These are phyloP conservation scores for Penicillium sp. DNA, from an alignment of 2,329 filamentous ascomycete genomes.

Conservation along the genomic window DNA sequence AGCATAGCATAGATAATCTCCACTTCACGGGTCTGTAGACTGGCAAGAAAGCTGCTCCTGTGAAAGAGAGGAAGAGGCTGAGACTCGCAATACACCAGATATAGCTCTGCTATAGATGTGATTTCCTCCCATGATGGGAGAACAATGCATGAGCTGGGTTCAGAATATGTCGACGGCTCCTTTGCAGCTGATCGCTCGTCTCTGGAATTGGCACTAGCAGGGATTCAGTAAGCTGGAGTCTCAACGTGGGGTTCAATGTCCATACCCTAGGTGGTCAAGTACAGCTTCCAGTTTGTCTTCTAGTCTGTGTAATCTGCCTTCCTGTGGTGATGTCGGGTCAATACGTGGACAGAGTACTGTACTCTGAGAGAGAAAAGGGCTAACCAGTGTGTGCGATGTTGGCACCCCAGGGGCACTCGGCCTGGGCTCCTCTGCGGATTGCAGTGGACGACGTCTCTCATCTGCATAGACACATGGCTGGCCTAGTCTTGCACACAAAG, in stretches of 20 bases:
- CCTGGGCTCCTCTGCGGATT: slow-evolving; percentile 14
- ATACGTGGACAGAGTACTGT: not conserved
- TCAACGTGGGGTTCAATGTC: not conserved
- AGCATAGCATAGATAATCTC: slow-evolving; percentile 38
- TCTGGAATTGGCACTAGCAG: slow-evolving; percentile 14
- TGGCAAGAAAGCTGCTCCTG: slow-evolving; percentile 39
- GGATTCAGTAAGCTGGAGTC: slow-evolving; percentile 1
- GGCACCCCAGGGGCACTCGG: slow-evolving; percentile 8
- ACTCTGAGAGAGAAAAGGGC: not conserved
- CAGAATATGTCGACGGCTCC: slow-evolving; percentile 9
- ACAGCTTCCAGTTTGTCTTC: slow-evolving; percentile 34
- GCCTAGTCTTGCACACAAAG: slow-evolving; percentile 47
- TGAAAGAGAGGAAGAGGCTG: slow-evolving; percentile 50
- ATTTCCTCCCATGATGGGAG: slow-evolving; percentile 41
- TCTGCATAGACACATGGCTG: slow-evolving; percentile 47
- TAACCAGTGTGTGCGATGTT: slow-evolving; percentile 22
- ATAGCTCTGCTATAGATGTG: slow-evolving; percentile 39
- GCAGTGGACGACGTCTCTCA: slow-evolving; percentile 26
- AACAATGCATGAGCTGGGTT: slow-evolving; percentile 21
- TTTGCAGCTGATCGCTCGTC: slow-evolving; percentile 5
- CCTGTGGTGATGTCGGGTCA: slow-evolving; percentile 15
- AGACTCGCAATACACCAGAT: slow-evolving; percentile 48
- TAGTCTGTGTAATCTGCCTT: slow-evolving; percentile 32
- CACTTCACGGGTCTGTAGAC: slow-evolving; percentile 37
- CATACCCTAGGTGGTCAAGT: slow-evolving; percentile 36